A percentile compares a stretch with the other conserved stretches of the same genome.
Evolutionary conservation across 345 rosid species (phyloP).

Genomic region (Dimocarpus longan): DNA sequence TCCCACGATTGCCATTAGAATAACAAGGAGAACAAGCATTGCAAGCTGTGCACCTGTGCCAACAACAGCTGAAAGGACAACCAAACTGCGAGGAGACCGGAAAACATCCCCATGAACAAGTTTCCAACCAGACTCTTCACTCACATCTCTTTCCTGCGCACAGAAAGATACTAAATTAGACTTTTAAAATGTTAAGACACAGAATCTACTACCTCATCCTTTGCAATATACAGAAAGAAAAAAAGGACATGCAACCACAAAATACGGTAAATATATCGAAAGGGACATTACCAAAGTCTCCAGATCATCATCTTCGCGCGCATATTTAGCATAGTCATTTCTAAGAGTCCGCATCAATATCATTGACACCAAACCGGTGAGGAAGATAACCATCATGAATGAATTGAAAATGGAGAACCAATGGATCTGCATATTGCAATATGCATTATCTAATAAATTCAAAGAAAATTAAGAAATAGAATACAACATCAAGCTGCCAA

Average conservation of each 20-base stretch:
- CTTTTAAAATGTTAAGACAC: conserved; percentile 4
- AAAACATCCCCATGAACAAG: conserved; percentile 98
- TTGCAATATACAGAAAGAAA: background rate
- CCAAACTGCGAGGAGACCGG: conserved; percentile 69
- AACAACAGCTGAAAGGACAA: conserved; percentile 85
- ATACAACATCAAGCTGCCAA: background rate
- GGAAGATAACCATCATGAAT: conserved; percentile 97
- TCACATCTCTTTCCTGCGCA: conserved; percentile 89
- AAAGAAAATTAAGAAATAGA: conserved; percentile 1
- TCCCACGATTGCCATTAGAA: conserved; percentile 86
- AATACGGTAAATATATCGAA: conserved; percentile 17
- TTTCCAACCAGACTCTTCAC: conserved; percentile 98
- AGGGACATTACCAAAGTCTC: conserved; percentile 76
- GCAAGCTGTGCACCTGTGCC: conserved; percentile 98
- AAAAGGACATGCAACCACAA: background rate
- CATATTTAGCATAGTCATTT: conserved; percentile 95
- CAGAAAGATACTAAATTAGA: conserved; percentile 10
- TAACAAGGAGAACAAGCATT: conserved; percentile 89
- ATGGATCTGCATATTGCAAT: conserved; percentile 65
- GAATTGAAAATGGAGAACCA: conserved; percentile 98
- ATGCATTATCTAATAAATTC: conserved; percentile 8
- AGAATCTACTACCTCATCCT: conserved; percentile 19
- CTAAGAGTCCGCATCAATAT: conserved; percentile 94
- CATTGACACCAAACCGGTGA: conserved; percentile 97
- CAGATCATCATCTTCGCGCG: conserved; percentile 94